Evolutionary conservation across 2,329 filamentous ascomycete genomes (phyloP).

Genomic region (Pseudocercospora musae): DNA sequence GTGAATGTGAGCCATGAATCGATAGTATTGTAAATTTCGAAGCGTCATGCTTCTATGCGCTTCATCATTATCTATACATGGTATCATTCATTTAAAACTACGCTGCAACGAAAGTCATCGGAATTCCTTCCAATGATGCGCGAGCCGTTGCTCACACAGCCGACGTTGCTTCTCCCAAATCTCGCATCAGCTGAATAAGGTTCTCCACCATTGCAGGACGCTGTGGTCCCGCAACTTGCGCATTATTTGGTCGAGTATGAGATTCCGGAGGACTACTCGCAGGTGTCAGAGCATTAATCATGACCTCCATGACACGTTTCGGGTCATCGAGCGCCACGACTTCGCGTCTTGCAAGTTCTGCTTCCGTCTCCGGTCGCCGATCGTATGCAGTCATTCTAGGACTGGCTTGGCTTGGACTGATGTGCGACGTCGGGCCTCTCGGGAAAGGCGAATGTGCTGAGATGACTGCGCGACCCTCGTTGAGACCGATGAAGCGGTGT

Average conservation of each 20-base stretch:
- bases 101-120: too few species aligned
- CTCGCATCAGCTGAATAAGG: constrained; percentile 21
- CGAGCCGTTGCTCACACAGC: constrained; percentile 17
- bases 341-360: constrained; percentile 8
- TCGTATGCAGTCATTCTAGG: constrained; percentile 5
- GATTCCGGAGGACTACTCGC: constrained; percentile 17
- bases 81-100: too few species aligned
- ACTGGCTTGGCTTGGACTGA: constrained; percentile 7
- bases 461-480: constrained; percentile 21
- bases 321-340: constrained; percentile 18
- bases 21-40: neutral
- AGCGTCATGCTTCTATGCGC: neutral
- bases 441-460: constrained; percentile 15
- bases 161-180: constrained; percentile 21
- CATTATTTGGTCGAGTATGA: neutral
- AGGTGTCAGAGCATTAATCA: constrained; percentile 20
- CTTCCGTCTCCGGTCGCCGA: constrained; percentile 13
- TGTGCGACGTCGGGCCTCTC: constrained; percentile 7
- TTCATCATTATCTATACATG: neutral
- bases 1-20: neutral
- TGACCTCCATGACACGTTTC: constrained; percentile 20
- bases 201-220: constrained; percentile 24
- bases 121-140: too few species aligned
- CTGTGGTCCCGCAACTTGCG: constrained; percentile 11
- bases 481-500: constrained; percentile 22